Percentiles rank a stretch among this genome's conserved stretches.
Conservation (phyloP, 495 filamentous ascomycete species). For the Penicillium soppii region DNA sequence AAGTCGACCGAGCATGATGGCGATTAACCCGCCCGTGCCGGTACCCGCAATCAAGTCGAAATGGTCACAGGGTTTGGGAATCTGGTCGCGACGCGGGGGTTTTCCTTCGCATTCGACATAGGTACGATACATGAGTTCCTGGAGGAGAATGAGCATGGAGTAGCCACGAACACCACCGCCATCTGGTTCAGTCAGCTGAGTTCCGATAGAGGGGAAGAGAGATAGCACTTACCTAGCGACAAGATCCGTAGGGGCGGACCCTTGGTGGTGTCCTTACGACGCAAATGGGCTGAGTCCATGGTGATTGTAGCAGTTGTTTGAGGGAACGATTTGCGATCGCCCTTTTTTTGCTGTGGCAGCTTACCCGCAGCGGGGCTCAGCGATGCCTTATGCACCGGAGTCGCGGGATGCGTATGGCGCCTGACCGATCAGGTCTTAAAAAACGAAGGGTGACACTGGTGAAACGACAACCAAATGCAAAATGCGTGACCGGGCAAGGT, state of each 20-base stretch:
- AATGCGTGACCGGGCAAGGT: conserved; percentile 14
- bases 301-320: conserved; percentile 11
- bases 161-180: conserved; percentile 96
- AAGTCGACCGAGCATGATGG: conserved; percentile 91
- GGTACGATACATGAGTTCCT: conserved; percentile 92
- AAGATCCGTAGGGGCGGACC: conserved; percentile 89
- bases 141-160: conserved; percentile 92
- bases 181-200: conserved; percentile 54
- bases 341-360: conserved; percentile 21
- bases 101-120: conserved; percentile 82
- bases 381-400: conserved; percentile 28
- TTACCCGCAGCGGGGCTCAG: conserved; percentile 32
- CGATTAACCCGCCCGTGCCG: conserved; percentile 92
- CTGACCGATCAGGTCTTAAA: conserved; percentile 22
- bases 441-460: conserved; percentile 16
- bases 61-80: conserved; percentile 96
- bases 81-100: conserved; percentile 79
- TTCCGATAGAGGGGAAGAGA: neutral
- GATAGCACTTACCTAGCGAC: conserved; percentile 64
- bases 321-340: conserved; percentile 10
- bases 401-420: conserved; percentile 20
- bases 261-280: conserved; percentile 90
- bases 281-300: conserved; percentile 42
- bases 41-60: conserved; percentile 96
- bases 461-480: conserved; percentile 13